Evolutionary conservation across 2,329 filamentous ascomycete genomes (phyloP), one percentile per base, ranked within the genome.

Genomic region (Aspergillus fumigatiaffinis): DNA sequence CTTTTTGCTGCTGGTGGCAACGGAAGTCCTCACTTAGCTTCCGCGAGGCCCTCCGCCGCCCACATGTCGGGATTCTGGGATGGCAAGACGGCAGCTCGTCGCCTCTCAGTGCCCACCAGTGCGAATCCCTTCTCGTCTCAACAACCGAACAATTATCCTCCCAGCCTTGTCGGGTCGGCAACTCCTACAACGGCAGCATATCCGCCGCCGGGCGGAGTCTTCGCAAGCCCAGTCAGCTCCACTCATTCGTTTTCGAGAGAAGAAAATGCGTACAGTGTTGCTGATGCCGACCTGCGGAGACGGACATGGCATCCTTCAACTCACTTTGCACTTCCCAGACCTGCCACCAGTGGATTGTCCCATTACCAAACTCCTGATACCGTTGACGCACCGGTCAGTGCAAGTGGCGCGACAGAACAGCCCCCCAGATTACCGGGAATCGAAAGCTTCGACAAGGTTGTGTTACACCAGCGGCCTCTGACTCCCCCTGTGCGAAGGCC

Each of bases 231-330:
- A 4, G 89, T 86, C 0, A 82, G 78, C 46, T 89, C 89, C 0
- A 78, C 82, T 8, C 84, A 82, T 52, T 78, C 80, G 21, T 53
- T 65, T 23, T 67, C 72, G 5, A 70, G 72, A 28, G 73, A 75
- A 29, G 72, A 72, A 51, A 62, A 63, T 26, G 66, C 59, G n/a
- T 62, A 70, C 28, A 71, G 63, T 53, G 63, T 72, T 6, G 77
- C 83, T 0, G 91, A 96, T 61, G 87, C 91, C 46, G 89, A 90
- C 55, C 90, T 87, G 84, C 86, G 92, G 62, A 82, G 92, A 60
- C 84, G 92, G 53, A 97, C 92, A 2, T 97, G 92, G 92, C 92
- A 97, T 73, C 90, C 91, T 0, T 90, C 76, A 2, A 76, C 77
- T 4, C 74, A 91, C 60, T 89, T 86, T 17, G 83, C 82, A 61